Base-by-base conservation (phyloP, 2,329 filamentous ascomycete genomes). In the Pezicula neosporulosa region DNA sequence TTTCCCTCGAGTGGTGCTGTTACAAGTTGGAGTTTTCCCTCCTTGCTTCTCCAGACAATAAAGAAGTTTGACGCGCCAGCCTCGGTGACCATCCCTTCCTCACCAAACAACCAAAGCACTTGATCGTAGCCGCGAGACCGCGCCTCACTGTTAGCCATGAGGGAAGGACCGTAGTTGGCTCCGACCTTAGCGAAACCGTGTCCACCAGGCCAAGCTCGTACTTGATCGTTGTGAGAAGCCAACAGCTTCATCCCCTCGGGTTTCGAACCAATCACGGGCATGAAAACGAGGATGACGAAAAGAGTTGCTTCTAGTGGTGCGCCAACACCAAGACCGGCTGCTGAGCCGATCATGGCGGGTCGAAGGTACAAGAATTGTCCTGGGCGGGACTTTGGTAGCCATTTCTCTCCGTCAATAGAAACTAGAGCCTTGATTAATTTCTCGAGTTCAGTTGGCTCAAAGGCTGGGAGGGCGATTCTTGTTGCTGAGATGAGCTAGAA, bases 31-130 rank as follows among this genome's bases (percentile, higher is more conserved):
- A 80, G 65, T 61, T 76, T 79, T 7, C 80, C 84, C 60, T 85
- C 80, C 66, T 77, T 80, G 44, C 78, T 80, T 65, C 77, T 80
- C 89, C 87, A 91, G 12, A 96, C 75, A 7, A 96, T 77, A 65
- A 97, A 96, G 73, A 96, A 96, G 72, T 97, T 97, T 64, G 84
- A 89, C 12, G 90, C 92, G 4, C 92, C 92, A 2, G 92, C 92
- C 74, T 97, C 92, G 2, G 92, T 97, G 57, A 95, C 91, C 66
- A 83, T 82, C 48, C 81, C 82, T 60, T 93, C 78, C 38, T 80
- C 68, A 2, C 90, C 90, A 65, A 96, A 94, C 47, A 97, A 78
- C 92, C 92, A 97, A n/a, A 97, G 80, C 50, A 97, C 87, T 77
- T 97, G 93, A 65, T 93, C 82, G 71, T 84, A 97, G 0, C 93